Evolutionary conservation across 352 stramenopile genomes (phyloP).

Genomic region (Pythium aristosporum): DNA sequence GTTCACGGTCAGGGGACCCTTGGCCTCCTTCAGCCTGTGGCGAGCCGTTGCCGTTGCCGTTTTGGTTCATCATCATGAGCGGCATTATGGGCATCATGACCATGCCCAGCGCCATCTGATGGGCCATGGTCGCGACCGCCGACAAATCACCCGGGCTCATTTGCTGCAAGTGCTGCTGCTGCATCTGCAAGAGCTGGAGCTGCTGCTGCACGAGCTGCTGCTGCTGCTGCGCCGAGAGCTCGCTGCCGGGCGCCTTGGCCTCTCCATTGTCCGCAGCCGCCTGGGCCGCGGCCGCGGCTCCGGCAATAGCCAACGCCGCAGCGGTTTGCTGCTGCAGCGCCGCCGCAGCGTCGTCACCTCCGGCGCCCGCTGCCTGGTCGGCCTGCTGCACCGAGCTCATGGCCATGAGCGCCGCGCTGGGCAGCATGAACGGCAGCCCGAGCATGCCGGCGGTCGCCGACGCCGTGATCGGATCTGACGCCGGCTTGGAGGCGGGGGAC

Average conservation of each 20-base stretch:
- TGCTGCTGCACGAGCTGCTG: slow-evolving; percentile 66
- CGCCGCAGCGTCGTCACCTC: slow-evolving; percentile 11
- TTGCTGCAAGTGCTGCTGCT: slow-evolving; percentile 51
- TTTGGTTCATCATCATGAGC: slow-evolving; percentile 66
- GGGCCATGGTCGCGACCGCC: slow-evolving; percentile 49
- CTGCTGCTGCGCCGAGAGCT: slow-evolving; percentile 46
- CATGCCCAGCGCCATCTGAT: slow-evolving; percentile 61
- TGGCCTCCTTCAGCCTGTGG: slow-evolving; percentile 11
- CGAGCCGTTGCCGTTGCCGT: slow-evolving; percentile 9
- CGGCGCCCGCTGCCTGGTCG: slow-evolving; percentile 1
- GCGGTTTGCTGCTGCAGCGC: slow-evolving; percentile 20
- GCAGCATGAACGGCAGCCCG: slow-evolving; percentile 29
- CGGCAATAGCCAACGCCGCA: slow-evolving; percentile 17
- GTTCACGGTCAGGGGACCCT: slow-evolving; percentile 15
- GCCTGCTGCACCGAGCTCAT: slow-evolving; percentile 28
- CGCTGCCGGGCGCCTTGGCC: slow-evolving; percentile 9
- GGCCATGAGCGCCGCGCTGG: slow-evolving; percentile 27
- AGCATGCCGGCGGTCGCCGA: slow-evolving; percentile 19
- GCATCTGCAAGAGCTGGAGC: slow-evolving; percentile 55
- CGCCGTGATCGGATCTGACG: neutral
- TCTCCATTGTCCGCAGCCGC: slow-evolving; percentile 1
- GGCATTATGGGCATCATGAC: slow-evolving; percentile 83
- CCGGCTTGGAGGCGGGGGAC: neutral
- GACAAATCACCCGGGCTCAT: slow-evolving; percentile 54
- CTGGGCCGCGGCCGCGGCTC: neutral